A percentile compares a stretch with the other conserved stretches of the same genome.
Conservation (phyloP, 148 eudicot genomes). For the Silene uniflora region DNA sequence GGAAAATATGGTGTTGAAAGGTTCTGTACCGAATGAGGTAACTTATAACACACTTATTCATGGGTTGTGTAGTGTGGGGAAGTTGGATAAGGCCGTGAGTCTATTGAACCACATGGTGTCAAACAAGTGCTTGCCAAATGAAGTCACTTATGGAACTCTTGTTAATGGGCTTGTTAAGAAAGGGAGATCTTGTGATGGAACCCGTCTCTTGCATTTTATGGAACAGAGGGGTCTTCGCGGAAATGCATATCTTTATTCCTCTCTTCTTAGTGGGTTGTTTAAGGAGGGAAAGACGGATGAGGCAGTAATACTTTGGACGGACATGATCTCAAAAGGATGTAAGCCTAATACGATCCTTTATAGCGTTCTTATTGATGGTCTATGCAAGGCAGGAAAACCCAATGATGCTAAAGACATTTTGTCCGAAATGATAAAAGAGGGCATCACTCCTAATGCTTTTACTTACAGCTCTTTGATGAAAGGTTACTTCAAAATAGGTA, state of each 20-base stretch:
- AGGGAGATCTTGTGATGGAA: slow-evolving; percentile 61
- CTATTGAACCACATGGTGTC: slow-evolving; percentile 72
- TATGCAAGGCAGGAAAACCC: slow-evolving; percentile 56
- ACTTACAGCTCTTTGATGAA: slow-evolving; percentile 78
- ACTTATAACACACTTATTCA: slow-evolving; percentile 87
- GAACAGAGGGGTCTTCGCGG: slow-evolving; percentile 64
- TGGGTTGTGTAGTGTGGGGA: slow-evolving; percentile 70
- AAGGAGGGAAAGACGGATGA: slow-evolving; percentile 66
- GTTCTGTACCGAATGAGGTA: slow-evolving; percentile 72
- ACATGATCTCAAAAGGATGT: slow-evolving; percentile 53
- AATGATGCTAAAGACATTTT: slow-evolving; percentile 58
- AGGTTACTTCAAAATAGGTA: slow-evolving; percentile 65
- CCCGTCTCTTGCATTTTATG: slow-evolving; percentile 43
- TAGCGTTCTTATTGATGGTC: slow-evolving; percentile 77
- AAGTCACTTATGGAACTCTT: slow-evolving; percentile 78
- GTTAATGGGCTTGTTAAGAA: slow-evolving; percentile 84
- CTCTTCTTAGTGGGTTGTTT: slow-evolving; percentile 74
- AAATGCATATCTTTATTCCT: slow-evolving; percentile 64
- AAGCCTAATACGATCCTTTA: slow-evolving; percentile 65
- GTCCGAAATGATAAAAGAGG: slow-evolving; percentile 52
- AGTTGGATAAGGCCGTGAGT: slow-evolving; percentile 69
- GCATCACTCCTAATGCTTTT: slow-evolving; percentile 64
- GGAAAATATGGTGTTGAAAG: slow-evolving; percentile 88
- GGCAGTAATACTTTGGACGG: slow-evolving; percentile 60
- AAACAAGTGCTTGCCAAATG: slow-evolving; percentile 63